Evolutionary conservation across 176 grass and related monocot species (phyloP), one percentile per base, ranked within the genome.

Genomic region (Phragmites australis): DNA sequence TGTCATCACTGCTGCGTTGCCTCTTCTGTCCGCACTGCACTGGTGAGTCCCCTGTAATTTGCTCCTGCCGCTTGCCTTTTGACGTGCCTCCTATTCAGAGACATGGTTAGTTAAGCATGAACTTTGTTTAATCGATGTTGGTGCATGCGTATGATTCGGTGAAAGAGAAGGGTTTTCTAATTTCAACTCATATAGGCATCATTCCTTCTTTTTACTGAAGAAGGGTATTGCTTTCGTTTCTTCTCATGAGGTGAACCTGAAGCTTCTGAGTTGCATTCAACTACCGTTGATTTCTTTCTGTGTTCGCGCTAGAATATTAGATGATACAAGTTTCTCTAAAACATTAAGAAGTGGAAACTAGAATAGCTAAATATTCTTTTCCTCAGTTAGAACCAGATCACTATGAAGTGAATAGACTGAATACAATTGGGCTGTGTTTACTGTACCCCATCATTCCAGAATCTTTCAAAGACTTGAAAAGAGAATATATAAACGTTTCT

Each of bases 1-100:
- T 5, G 6, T 84, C 58, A 29, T 90, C 74, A 6, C 66, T 68
- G 21, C 75, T 87, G 68, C 82, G 88, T 71, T 86, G 84, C 21
- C 90, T 83, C 86, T 99, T 95, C 3, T 84, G 80, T 31, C 71
- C 72, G 55, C 82, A 72, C 55, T 81, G 92, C 2, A 22, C 43
- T 74, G 74, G 68, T 51, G 83, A 48, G 83, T 90, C 69, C 54
- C 74, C 79, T 0, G 67, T 51, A 43, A 69, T 76, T 43, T 90
- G 60, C 43, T 85, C 78, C n/a, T 68, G 43, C 86, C 87, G 90
- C 85, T 83, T 97, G 48, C 85, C 74, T 89, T 88, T 99, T 16
- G 92, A 85, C 9, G 74, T 73, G 48, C 88, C 97, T 93, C 75
- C 75, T 91, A 53, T 71, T 56, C 16, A 40, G 32, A 90, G 78